Percentiles rank a stretch among this genome's conserved stretches.
phyloP scores from a whole-genome alignment of 495 filamentous ascomycete genomes.

The Xylaria castorea region DNA sequence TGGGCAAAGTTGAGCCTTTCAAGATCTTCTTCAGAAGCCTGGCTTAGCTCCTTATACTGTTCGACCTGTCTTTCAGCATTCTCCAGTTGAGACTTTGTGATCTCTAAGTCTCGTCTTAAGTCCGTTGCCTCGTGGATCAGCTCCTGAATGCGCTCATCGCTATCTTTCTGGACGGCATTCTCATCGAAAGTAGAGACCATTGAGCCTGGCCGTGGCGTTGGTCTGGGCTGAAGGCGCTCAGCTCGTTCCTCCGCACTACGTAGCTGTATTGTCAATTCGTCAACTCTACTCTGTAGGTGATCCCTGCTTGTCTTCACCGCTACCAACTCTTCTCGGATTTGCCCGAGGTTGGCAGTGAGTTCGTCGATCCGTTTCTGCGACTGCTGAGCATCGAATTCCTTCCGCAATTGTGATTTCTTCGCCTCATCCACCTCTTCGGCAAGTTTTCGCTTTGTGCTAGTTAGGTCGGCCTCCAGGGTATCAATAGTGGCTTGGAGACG shows the following conservation, averaged over 20 bases:
- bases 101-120: constrained; percentile 79
- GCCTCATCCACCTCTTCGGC: constrained; percentile 82
- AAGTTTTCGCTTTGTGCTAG: constrained; percentile 80
- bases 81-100: constrained; percentile 77
- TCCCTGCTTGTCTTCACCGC: constrained; percentile 84
- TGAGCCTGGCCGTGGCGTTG: constrained; percentile 62
- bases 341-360: constrained; percentile 75
- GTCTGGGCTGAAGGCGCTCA: constrained; percentile 75
- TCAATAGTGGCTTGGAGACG: constrained; percentile 79
- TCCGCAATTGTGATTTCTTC: constrained; percentile 77
- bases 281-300: constrained; percentile 83
- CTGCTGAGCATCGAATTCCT: constrained; percentile 87
- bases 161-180: constrained; percentile 50
- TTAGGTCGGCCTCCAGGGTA: constrained; percentile 76
- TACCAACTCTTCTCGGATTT: constrained; percentile 81
- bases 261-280: constrained; percentile 87
- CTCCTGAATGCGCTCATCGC: constrained; percentile 80
- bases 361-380: constrained; percentile 89
- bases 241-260: constrained; percentile 85
- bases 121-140: constrained; percentile 81
- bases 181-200: constrained; percentile 52
- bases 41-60: constrained; percentile 87
- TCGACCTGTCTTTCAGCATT: constrained; percentile 79
- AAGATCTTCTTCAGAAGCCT: constrained; percentile 86
- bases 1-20: constrained; percentile 78